phyloP scores from a whole-genome alignment of 2,329 filamentous ascomycete species.

The Drechslerella dactyloides region DNA sequence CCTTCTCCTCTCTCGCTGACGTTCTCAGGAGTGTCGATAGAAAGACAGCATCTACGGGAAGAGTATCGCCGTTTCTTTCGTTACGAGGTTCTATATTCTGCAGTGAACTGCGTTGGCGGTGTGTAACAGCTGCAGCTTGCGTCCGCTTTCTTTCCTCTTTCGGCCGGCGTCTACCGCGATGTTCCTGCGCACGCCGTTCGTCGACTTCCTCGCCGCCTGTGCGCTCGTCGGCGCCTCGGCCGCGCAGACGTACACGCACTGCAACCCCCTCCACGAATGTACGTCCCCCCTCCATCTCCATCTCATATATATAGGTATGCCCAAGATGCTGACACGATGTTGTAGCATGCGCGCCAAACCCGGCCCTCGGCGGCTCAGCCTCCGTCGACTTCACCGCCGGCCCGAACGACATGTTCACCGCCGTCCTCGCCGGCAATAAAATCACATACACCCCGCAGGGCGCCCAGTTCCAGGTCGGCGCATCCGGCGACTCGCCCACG shows the following conservation, averaged over 20 bases:
- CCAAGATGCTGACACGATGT: neutral
- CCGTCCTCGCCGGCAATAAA: conserved; percentile 62
- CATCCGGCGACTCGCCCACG: conserved; percentile 82
- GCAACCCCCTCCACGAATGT: conserved; percentile 63
- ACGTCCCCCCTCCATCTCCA: conserved; percentile 50
- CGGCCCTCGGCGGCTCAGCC: conserved; percentile 82
- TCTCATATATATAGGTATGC: neutral
- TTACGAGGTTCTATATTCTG: no score
- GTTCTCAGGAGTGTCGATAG: no score
- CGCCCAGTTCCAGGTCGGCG: conserved; percentile 77
- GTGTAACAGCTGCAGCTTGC: conserved; percentile 25
- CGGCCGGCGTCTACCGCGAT: conserved; percentile 7
- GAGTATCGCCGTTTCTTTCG: no score
- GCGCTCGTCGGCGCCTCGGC: conserved; percentile 54
- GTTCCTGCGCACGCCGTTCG: conserved; percentile 2
- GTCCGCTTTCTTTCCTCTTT: conserved; percentile 29
- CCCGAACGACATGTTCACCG: conserved; percentile 76
- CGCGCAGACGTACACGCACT: conserved; percentile 66
- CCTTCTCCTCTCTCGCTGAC: no score
- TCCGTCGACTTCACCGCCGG: conserved; percentile 82
- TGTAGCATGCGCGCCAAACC: conserved; percentile 73
- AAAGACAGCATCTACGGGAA: no score
- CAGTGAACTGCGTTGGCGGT: neutral
- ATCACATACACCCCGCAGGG: conserved; percentile 79
- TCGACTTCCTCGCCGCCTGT: conserved; percentile 20